A percentile compares a stretch with the other conserved stretches of the same genome.
Conservation (phyloP, 495 filamentous ascomycete genomes). For the Parachaetomium inaequale region DNA sequence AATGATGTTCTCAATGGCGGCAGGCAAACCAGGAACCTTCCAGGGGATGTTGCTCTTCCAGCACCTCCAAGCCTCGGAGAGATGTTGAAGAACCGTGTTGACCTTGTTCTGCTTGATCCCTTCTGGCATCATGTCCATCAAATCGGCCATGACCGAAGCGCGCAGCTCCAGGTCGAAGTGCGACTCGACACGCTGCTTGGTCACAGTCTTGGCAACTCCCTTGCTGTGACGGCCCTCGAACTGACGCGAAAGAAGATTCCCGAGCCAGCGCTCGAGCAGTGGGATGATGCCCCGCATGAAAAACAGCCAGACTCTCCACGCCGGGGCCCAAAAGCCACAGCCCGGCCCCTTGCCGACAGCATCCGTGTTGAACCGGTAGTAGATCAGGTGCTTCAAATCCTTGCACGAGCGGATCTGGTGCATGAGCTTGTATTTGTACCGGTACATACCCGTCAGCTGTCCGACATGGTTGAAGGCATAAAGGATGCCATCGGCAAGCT, state of each 20-base stretch:
- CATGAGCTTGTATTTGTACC: constrained; percentile 99
- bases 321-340: constrained; percentile 98
- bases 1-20: constrained; percentile 98
- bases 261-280: constrained; percentile 93
- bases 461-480: constrained; percentile 99
- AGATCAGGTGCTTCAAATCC: constrained; percentile 98
- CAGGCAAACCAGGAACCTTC: constrained; percentile 96
- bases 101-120: constrained; percentile 99
- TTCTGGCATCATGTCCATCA: constrained; percentile 99
- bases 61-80: constrained; percentile 97
- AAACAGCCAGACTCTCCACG: constrained; percentile 99
- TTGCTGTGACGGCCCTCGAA: constrained; percentile 99
- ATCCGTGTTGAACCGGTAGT: constrained; percentile 98
- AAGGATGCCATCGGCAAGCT: constrained; percentile 95
- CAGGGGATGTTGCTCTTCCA: constrained; percentile 99
- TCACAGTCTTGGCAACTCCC: constrained; percentile 98
- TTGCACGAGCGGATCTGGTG: constrained; percentile 99
- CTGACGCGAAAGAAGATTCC: constrained; percentile 92
- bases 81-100: constrained; percentile 94
- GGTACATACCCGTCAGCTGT: constrained; percentile 98
- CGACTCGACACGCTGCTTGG: constrained; percentile 97
- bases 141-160: constrained; percentile 96
- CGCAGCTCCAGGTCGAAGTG: constrained; percentile 98
- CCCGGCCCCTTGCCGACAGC: constrained; percentile 97
- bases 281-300: constrained; percentile 99